phyloP scores from a whole-genome alignment of 2,329 filamentous ascomycete species.

The Xylariaceae sp. region DNA sequence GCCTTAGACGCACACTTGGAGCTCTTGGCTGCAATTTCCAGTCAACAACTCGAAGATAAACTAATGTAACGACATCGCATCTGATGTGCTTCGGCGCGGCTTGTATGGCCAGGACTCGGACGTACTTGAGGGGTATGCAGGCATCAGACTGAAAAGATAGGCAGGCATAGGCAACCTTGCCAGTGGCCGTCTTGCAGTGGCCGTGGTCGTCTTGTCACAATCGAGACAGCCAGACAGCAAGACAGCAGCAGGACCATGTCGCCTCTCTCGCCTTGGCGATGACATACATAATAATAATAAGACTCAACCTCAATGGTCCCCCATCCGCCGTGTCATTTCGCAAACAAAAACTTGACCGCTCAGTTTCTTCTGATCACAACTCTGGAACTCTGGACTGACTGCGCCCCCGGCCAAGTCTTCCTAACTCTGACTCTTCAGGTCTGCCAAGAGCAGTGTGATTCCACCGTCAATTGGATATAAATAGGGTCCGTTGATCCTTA shows the following conservation, averaged over 20 bases:
- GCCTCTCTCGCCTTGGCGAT: background rate
- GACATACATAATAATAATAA: background rate
- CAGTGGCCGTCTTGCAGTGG: no score
- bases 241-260: background rate
- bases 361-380: background rate
- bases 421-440: background rate
- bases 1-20: background rate
- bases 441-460: background rate
- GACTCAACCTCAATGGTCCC: background rate
- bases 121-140: slow-evolving; percentile 1
- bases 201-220: no score
- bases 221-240: background rate
- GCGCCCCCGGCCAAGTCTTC: background rate
- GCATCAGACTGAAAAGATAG: background rate
- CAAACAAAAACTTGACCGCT: background rate
- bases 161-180: no score
- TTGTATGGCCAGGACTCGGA: background rate
- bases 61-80: background rate
- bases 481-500: background rate
- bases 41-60: background rate
- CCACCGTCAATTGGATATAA: background rate
- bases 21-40: background rate
- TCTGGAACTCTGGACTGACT: background rate
- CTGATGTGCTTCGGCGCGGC: background rate
- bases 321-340: background rate